A percentile compares a stretch with the other conserved stretches of the same genome.
Conservation (phyloP, 805 yeast genomes). For the Ogataea corticis region DNA sequence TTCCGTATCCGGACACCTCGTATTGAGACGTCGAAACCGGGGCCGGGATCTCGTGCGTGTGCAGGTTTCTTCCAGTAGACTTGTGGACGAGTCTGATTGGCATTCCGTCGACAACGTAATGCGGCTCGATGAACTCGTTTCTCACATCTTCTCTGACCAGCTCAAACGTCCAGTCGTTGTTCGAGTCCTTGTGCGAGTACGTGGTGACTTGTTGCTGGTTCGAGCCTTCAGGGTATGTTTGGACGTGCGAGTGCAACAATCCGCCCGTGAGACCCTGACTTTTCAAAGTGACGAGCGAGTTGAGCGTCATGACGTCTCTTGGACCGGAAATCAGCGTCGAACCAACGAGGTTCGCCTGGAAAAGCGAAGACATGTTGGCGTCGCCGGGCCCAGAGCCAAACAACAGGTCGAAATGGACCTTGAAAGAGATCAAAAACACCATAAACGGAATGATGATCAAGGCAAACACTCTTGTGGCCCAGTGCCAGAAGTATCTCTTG, state of each 20-base stretch:
- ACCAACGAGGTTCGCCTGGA: slow-evolving; percentile 82
- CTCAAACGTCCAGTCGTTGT: slow-evolving; percentile 79
- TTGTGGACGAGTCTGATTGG: slow-evolving; percentile 71
- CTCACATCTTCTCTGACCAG: slow-evolving; percentile 50
- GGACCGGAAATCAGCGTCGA: slow-evolving; percentile 68
- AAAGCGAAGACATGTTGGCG: slow-evolving; percentile 82
- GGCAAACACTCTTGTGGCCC: slow-evolving; percentile 66
- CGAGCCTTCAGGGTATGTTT: slow-evolving; percentile 87
- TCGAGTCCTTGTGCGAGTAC: slow-evolving; percentile 83
- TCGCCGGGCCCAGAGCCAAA: slow-evolving; percentile 85
- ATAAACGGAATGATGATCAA: slow-evolving; percentile 62
- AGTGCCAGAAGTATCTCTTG: slow-evolving; percentile 55
- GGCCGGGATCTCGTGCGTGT: slow-evolving; percentile 78
- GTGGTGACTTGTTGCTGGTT: slow-evolving; percentile 93
- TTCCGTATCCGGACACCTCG: slow-evolving; percentile 91
- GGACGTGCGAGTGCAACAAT: slow-evolving; percentile 84
- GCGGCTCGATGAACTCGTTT: slow-evolving; percentile 32
- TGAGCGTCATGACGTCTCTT: slow-evolving; percentile 55
- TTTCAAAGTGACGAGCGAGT: slow-evolving; percentile 63
- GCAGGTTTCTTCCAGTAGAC: slow-evolving; percentile 70
- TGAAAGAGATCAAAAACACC: slow-evolving; percentile 67
- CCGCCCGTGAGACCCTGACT: slow-evolving; percentile 73
- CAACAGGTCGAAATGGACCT: slow-evolving; percentile 71
- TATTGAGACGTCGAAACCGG: slow-evolving; percentile 64
- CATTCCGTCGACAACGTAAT: slow-evolving; percentile 59